These are phyloP conservation scores for Kregervanrija pseudodelftensis DNA, from an alignment of 805 yeast genomes.

Conservation along the genomic window DNA sequence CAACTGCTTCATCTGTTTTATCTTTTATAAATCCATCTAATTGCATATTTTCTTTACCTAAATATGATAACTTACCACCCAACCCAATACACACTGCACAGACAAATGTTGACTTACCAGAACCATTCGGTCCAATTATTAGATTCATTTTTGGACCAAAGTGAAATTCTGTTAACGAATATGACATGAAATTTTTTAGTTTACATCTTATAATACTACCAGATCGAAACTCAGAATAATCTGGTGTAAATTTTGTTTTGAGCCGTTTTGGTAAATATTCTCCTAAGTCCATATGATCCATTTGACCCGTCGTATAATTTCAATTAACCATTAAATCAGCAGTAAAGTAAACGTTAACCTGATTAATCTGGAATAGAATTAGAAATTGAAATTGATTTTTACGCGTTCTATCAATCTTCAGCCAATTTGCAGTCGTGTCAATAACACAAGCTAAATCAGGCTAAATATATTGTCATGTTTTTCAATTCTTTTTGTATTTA, in stretches of 20 bases:
- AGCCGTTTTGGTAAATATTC: constrained; percentile 14
- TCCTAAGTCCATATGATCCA: too few relatives aligned
- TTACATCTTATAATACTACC: constrained; percentile 46
- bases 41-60: constrained; percentile 61
- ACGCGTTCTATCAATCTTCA: too few relatives aligned
- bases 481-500: too few relatives aligned
- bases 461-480: too few relatives aligned
- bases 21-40: constrained; percentile 64
- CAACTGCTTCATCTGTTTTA: constrained; percentile 40
- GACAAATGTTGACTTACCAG: constrained; percentile 89
- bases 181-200: constrained; percentile 62
- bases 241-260: constrained; percentile 10
- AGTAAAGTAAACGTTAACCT: too few relatives aligned
- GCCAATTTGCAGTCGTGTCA: too few relatives aligned
- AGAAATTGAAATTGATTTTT: too few relatives aligned
- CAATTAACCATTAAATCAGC: too few relatives aligned
- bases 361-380: too few relatives aligned
- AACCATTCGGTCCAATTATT: constrained; percentile 95
- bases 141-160: constrained; percentile 81
- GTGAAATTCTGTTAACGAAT: constrained; percentile 58
- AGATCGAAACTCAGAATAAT: constrained; percentile 28
- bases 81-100: constrained; percentile 89
- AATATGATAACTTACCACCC: constrained; percentile 67
- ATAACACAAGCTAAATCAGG: too few relatives aligned
- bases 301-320: too few relatives aligned